Conservation (phyloP, 352 stramenopile species). For the Phytopythium boreale region DNA sequence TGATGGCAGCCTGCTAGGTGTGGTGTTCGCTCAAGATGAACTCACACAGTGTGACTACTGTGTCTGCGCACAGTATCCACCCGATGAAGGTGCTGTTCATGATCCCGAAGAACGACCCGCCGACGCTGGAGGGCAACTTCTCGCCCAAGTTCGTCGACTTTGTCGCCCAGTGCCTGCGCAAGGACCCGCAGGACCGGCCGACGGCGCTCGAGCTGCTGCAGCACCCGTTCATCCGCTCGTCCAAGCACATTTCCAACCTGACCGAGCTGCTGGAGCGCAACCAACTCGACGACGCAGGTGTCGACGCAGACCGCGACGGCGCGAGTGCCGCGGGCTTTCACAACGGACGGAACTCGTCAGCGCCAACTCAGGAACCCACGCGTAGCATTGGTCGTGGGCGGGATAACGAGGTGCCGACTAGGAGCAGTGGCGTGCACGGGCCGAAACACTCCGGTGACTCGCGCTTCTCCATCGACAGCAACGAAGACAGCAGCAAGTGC, state of each 20-base stretch:
- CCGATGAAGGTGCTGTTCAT: slow-evolving; percentile 99
- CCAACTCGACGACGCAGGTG: slow-evolving; percentile 17
- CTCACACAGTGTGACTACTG: background rate
- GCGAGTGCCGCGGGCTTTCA: slow-evolving; percentile 8
- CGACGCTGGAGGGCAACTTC: slow-evolving; percentile 76
- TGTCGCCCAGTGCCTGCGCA: slow-evolving; percentile 85
- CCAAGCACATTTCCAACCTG: slow-evolving; percentile 70
- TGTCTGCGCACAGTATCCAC: slow-evolving; percentile 82
- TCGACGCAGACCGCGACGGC: slow-evolving; percentile 12
- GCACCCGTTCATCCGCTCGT: slow-evolving; percentile 80
- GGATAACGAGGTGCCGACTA: background rate
- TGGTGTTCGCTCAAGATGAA: slow-evolving; percentile 5
- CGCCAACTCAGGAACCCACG: background rate
- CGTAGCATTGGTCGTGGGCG: background rate
- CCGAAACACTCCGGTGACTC: background rate
- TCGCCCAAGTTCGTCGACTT: slow-evolving; percentile 88
- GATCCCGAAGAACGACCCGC: slow-evolving; percentile 94
- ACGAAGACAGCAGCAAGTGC: slow-evolving; percentile 25
- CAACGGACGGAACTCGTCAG: background rate
- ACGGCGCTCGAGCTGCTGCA: slow-evolving; percentile 79
- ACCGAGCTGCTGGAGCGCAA: slow-evolving; percentile 61
- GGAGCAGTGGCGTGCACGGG: background rate
- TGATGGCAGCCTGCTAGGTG: background rate
- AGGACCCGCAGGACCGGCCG: slow-evolving; percentile 80
- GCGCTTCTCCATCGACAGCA: background rate